Evolutionary conservation across 768 basidiomycete species (phyloP).

Genomic region (Termitomyces sp.): DNA sequence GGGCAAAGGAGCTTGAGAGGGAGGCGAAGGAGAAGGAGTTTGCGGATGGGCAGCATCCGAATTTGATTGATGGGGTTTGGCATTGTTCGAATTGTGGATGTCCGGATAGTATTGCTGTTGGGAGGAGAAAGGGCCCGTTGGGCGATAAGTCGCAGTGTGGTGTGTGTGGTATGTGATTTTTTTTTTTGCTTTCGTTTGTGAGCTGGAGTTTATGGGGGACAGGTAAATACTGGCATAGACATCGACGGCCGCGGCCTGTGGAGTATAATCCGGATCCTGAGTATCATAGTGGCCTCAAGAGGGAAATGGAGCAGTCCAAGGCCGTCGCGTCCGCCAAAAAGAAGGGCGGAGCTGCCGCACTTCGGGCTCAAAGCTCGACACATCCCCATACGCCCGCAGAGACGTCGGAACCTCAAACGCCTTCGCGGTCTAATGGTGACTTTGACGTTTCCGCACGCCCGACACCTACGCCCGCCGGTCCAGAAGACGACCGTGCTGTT

Average conservation of each 20-base stretch:
- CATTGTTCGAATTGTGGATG: slow-evolving; percentile 95
- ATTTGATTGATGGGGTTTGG: slow-evolving; percentile 85
- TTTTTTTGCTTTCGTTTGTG: neutral
- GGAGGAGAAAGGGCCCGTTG: slow-evolving; percentile 84
- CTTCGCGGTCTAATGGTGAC: slow-evolving; percentile 32
- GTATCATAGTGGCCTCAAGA: slow-evolving; percentile 57
- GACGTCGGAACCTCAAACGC: slow-evolving; percentile 54
- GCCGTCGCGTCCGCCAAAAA: slow-evolving; percentile 48
- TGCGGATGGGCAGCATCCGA: slow-evolving; percentile 78
- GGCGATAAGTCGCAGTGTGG: slow-evolving; percentile 92
- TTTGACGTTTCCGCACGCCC: slow-evolving; percentile 27
- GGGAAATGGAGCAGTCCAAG: slow-evolving; percentile 57
- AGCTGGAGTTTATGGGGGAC: neutral
- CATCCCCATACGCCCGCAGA: slow-evolving; percentile 38
- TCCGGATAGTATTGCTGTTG: slow-evolving; percentile 83
- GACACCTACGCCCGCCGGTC: slow-evolving; percentile 26
- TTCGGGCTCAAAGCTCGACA: slow-evolving; percentile 36
- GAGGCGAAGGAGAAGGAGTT: slow-evolving; percentile 85
- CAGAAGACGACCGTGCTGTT: slow-evolving; percentile 51
- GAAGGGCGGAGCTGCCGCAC: slow-evolving; percentile 50
- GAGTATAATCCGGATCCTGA: slow-evolving; percentile 77
- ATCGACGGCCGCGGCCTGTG: slow-evolving; percentile 77
- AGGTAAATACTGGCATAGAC: slow-evolving; percentile 92
- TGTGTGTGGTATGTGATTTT: slow-evolving; percentile 83
- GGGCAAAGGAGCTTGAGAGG: slow-evolving; percentile 71